Conservation (phyloP, 805 yeast species). For the Dipodascus geniculatus region DNA sequence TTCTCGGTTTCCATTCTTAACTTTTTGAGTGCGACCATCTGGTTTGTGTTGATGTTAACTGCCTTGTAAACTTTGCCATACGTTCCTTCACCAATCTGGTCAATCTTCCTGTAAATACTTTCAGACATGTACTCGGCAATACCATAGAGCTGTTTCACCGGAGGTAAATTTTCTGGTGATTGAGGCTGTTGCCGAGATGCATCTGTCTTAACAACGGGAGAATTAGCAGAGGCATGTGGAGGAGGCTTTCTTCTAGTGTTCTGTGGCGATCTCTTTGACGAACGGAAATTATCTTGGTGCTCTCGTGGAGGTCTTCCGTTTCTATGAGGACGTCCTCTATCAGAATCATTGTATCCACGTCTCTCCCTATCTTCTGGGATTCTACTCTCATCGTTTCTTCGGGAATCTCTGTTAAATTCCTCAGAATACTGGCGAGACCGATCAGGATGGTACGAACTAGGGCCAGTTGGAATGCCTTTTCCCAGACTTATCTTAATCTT, state of each 20-base stretch:
- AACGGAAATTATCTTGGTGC: background rate
- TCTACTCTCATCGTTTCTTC: background rate
- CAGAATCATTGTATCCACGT: background rate
- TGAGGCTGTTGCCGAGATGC: background rate
- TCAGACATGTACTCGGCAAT: background rate
- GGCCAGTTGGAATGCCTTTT: background rate
- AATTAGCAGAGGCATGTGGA: background rate
- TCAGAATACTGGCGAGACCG: background rate
- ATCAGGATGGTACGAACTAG: background rate
- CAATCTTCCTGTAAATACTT: slow-evolving; percentile 53
- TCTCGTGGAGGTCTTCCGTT: background rate
- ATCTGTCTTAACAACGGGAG: background rate
- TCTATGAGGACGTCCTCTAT: background rate
- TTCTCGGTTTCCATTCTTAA: slow-evolving; percentile 75
- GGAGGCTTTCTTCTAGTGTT: background rate
- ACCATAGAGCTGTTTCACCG: background rate
- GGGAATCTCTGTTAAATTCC: background rate
- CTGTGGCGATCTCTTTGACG: background rate
- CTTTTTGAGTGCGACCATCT: slow-evolving; percentile 75
- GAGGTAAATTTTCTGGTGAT: background rate
- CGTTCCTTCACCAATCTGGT: slow-evolving; percentile 98
- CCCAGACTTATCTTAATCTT: background rate
- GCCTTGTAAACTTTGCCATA: slow-evolving; percentile 96
- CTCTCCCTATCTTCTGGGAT: background rate
- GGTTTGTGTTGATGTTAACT: slow-evolving; percentile 51